Percentiles rank a stretch among this genome's conserved stretches.
Evolutionary conservation across 1,139 yeast species (phyloP).

Genomic region (Spencermartinsiella ligniputridi): DNA sequence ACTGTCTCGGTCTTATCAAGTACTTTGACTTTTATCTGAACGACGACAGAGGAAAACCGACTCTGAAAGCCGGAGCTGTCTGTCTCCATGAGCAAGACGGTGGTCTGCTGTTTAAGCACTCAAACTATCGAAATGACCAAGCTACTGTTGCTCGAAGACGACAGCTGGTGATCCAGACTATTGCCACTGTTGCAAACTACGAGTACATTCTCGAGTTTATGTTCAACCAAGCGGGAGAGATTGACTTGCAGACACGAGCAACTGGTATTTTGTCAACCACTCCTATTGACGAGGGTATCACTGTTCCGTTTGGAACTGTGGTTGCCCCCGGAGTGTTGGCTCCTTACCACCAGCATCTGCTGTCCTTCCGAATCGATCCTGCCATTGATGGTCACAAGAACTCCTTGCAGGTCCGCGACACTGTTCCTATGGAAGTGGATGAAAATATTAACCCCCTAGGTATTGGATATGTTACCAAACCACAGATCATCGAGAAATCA

Average conservation of each 20-base stretch:
- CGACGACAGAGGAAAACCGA: slow-evolving; percentile 61
- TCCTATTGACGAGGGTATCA: slow-evolving; percentile 67
- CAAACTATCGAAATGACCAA: slow-evolving; percentile 77
- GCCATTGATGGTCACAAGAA: slow-evolving; percentile 80
- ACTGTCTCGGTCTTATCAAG: slow-evolving; percentile 80
- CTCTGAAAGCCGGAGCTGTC: slow-evolving; percentile 68
- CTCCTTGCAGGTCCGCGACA: slow-evolving; percentile 69
- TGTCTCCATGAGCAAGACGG: slow-evolving; percentile 86
- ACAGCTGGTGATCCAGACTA: slow-evolving; percentile 67
- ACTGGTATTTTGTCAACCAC: slow-evolving; percentile 65
- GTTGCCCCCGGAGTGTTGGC: slow-evolving; percentile 81
- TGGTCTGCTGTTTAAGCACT: slow-evolving; percentile 72
- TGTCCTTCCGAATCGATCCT: slow-evolving; percentile 73
- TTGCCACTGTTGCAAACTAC: slow-evolving; percentile 81
- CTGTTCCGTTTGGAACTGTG: slow-evolving; percentile 73
- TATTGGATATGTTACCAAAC: slow-evolving; percentile 63
- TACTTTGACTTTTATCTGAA: slow-evolving; percentile 73
- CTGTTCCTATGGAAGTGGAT: slow-evolving; percentile 47
- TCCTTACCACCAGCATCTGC: slow-evolving; percentile 81
- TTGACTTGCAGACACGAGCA: slow-evolving; percentile 69
- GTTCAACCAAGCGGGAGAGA: slow-evolving; percentile 79
- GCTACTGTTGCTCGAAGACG: slow-evolving; percentile 75
- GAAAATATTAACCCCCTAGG: slow-evolving; percentile 52
- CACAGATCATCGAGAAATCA: slow-evolving; percentile 60
- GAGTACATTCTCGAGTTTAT: slow-evolving; percentile 82